These are phyloP conservation scores for Aschersonia sp. DNA, from an alignment of 2,329 filamentous ascomycete genomes.

Conservation along the genomic window DNA sequence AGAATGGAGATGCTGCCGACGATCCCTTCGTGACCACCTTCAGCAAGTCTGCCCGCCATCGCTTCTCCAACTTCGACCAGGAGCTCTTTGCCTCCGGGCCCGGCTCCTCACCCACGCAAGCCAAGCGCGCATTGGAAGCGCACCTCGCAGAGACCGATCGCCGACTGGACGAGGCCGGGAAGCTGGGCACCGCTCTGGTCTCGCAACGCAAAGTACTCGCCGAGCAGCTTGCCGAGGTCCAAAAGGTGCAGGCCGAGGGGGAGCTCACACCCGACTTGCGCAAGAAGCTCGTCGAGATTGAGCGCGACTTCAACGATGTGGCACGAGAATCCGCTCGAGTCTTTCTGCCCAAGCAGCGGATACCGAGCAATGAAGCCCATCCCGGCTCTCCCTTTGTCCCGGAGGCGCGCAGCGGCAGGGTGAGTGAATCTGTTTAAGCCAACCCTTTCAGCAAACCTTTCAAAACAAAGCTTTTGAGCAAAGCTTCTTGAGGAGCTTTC, in stretches of 20 bases:
- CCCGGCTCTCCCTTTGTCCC: constrained; percentile 37
- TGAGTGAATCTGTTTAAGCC: constrained; percentile 18
- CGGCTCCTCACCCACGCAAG: constrained; percentile 67
- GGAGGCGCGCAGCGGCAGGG: constrained; percentile 35
- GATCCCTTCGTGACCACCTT: constrained; percentile 44
- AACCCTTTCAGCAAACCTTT: too few relatives aligned
- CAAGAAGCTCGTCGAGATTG: constrained; percentile 69
- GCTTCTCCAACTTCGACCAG: constrained; percentile 72
- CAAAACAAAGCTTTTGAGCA: background rate
- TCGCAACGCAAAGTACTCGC: constrained; percentile 74
- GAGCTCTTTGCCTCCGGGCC: constrained; percentile 66
- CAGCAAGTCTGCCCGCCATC: constrained; percentile 37
- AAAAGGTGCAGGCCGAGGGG: constrained; percentile 58
- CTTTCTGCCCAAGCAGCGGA: constrained; percentile 72
- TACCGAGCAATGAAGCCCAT: constrained; percentile 51
- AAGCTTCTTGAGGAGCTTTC: background rate
- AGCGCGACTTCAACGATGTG: constrained; percentile 90
- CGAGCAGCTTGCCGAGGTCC: constrained; percentile 72
- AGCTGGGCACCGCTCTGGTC: constrained; percentile 73
- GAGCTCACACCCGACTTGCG: constrained; percentile 75
- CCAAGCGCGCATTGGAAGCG: constrained; percentile 76
- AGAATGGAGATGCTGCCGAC: constrained; percentile 17
- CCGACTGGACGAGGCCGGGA: constrained; percentile 79
- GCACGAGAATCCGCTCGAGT: constrained; percentile 79
- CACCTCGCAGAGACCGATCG: constrained; percentile 88